Evolutionary conservation across 345 rosid species (phyloP).

Genomic region (Cardamine occulta): DNA sequence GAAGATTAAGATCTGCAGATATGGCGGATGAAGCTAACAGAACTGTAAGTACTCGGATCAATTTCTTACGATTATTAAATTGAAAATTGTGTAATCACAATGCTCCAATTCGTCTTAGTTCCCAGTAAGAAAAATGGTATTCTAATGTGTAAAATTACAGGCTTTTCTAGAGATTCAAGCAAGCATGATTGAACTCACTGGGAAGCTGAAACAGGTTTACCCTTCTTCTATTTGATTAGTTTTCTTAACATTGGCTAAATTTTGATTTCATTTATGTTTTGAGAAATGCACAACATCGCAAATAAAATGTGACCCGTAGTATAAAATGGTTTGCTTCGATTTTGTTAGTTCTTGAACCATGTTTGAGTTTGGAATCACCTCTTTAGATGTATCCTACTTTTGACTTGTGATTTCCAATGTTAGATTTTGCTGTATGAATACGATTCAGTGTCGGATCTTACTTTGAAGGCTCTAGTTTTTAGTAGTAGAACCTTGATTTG

Average conservation of each 20-base stretch:
- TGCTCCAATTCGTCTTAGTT: not conserved
- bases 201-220: conserved; percentile 54
- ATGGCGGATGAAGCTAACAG: conserved; percentile 49
- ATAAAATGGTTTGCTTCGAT: not conserved
- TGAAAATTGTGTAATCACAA: not conserved
- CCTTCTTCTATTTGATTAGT: not conserved
- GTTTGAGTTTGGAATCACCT: conserved; percentile 5
- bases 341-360: not conserved
- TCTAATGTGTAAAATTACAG: conserved; percentile 28
- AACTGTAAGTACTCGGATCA: conserved; percentile 20
- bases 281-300: not conserved
- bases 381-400: not conserved
- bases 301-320: not conserved
- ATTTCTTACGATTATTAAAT: not conserved
- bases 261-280: not conserved
- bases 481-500: not conserved
- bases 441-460: not conserved
- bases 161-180: conserved; percentile 63
- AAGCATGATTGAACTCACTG: conserved; percentile 60
- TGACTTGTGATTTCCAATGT: not conserved
- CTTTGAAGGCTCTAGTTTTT: not conserved
- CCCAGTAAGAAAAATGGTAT: not conserved
- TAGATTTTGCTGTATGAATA: conserved; percentile 1
- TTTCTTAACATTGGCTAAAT: not conserved
- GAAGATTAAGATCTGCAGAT: conserved; percentile 35